phyloP scores from a whole-genome alignment of 441 rosid species.

The Corymbia calophylla region DNA sequence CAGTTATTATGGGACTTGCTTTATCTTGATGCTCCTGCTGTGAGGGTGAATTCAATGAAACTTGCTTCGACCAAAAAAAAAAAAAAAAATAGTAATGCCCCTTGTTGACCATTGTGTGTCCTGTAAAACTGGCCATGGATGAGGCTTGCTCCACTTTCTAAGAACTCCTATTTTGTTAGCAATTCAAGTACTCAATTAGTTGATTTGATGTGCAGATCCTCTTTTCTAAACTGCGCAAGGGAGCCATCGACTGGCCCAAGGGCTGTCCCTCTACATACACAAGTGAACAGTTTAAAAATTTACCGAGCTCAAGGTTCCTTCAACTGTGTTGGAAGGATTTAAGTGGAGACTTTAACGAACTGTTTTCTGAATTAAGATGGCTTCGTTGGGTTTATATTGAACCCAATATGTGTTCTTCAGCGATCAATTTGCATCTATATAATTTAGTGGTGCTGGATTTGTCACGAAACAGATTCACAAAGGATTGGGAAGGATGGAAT shows the following conservation, averaged over 20 bases:
- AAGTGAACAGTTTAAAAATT: neutral
- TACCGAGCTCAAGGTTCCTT: neutral
- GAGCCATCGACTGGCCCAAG: neutral
- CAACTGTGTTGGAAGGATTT: neutral
- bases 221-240: too few relatives aligned
- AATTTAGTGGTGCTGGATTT: neutral
- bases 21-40: too few relatives aligned
- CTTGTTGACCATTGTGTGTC: too few relatives aligned
- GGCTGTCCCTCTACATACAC: neutral
- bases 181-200: too few relatives aligned
- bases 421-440: neutral
- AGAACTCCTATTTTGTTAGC: too few relatives aligned
- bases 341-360: neutral
- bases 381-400: rapidly evolving
- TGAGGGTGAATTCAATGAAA: too few relatives aligned
- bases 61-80: too few relatives aligned
- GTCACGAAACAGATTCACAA: neutral
- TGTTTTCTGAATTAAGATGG: neutral
- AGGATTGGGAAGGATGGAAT: neutral
- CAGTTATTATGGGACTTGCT: too few relatives aligned
- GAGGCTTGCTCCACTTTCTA: too few relatives aligned
- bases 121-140: too few relatives aligned
- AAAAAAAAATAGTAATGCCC: too few relatives aligned
- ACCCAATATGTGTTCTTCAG: neutral
- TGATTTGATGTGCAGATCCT: neutral